Percentiles rank a stretch among this genome's conserved stretches.
Conservation (phyloP, 2,329 filamentous ascomycete species). For the Aspergillus phoenicis region DNA sequence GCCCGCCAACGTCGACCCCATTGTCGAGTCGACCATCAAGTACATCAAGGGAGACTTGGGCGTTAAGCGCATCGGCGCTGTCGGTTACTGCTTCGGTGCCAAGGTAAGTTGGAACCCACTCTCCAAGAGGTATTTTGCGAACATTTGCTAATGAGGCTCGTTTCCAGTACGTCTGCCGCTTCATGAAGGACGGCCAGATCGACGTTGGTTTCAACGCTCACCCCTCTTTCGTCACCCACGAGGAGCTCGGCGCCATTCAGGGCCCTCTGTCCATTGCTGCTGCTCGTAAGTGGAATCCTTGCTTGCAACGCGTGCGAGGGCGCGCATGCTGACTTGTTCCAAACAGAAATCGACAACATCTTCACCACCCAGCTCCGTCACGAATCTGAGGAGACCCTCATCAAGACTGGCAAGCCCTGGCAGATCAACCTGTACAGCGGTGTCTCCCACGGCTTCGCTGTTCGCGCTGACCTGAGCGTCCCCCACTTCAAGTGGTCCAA, state of each 20-base stretch:
- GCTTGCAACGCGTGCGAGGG: neutral
- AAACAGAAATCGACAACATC: conserved; percentile 63
- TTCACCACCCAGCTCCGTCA: conserved; percentile 67
- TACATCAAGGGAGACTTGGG: conserved; percentile 60
- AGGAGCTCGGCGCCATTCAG: conserved; percentile 67
- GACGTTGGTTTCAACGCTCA: conserved; percentile 75
- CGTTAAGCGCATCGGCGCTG: conserved; percentile 62
- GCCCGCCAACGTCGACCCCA: conserved; percentile 56
- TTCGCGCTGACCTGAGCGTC: conserved; percentile 65
- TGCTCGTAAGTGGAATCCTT: conserved; percentile 40
- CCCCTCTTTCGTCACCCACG: conserved; percentile 71
- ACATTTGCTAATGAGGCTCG: conserved; percentile 10
- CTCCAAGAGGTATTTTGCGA: neutral
- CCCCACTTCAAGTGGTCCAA: conserved; percentile 68
- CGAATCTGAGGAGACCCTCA: conserved; percentile 65
- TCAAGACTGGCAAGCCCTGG: conserved; percentile 62
- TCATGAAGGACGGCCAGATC: conserved; percentile 63
- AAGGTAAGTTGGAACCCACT: conserved; percentile 52
- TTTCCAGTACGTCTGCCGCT: conserved; percentile 67
- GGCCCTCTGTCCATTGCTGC: conserved; percentile 69
- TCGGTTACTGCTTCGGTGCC: conserved; percentile 76
- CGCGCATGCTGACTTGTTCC: conserved; percentile 10
- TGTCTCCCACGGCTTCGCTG: conserved; percentile 73
- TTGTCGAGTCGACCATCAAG: conserved; percentile 55
- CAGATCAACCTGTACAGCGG: conserved; percentile 77